phyloP scores from a whole-genome alignment of 208 protist species.

The Leishmania tropica region DNA sequence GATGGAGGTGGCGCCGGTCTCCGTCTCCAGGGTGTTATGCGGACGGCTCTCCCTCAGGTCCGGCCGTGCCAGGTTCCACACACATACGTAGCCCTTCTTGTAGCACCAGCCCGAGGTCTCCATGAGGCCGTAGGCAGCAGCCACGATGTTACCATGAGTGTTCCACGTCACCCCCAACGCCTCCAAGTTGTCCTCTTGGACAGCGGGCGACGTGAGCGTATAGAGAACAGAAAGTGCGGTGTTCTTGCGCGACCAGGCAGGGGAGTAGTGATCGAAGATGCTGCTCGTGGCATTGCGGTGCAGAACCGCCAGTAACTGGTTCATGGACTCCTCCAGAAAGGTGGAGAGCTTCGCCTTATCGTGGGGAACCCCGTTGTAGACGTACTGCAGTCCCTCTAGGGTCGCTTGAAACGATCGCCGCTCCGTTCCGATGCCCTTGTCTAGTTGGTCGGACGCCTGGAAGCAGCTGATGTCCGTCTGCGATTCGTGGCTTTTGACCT shows the following conservation, averaged over 20 bases:
- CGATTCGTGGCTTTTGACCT: constrained; percentile 34
- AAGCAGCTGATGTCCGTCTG: constrained; percentile 80
- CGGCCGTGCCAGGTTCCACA: constrained; percentile 80
- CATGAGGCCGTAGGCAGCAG: constrained; percentile 84
- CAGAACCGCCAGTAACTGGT: constrained; percentile 64
- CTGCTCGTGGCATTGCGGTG: constrained; percentile 71
- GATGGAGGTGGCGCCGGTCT: constrained; percentile 78
- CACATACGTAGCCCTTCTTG: constrained; percentile 72
- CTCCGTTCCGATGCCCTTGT: constrained; percentile 74
- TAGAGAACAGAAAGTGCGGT: constrained; percentile 62
- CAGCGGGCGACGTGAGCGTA: constrained; percentile 66
- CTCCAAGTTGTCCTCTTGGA: constrained; percentile 69
- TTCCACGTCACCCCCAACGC: constrained; percentile 85
- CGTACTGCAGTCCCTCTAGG: constrained; percentile 81
- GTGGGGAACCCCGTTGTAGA: constrained; percentile 62
- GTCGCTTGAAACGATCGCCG: constrained; percentile 48
- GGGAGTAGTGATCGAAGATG: constrained; percentile 86
- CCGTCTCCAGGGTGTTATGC: constrained; percentile 79
- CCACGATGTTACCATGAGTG: constrained; percentile 78
- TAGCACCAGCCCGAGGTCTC: constrained; percentile 91
- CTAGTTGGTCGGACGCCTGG: constrained; percentile 48
- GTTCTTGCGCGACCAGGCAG: constrained; percentile 79
- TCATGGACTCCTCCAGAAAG: constrained; percentile 64
- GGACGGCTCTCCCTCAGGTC: constrained; percentile 64
- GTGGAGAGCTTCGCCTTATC: constrained; percentile 58